phyloP scores from a whole-genome alignment of 176 grass and related monocot species.

The Eragrostis curvula region DNA sequence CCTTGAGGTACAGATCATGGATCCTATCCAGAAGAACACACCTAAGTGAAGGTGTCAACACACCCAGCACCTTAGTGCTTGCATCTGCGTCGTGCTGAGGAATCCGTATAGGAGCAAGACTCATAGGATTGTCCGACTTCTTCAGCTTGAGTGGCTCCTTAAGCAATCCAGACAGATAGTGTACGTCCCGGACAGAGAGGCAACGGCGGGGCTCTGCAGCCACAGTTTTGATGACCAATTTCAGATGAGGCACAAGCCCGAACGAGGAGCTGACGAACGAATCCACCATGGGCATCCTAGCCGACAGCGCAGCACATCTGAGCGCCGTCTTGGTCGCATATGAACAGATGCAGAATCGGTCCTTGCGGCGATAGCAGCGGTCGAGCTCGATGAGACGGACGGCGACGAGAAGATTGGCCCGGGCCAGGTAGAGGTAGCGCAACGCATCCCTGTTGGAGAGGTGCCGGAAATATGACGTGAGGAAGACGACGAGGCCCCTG shows the following conservation, averaged over 20 bases:
- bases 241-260: neutral
- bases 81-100: neutral
- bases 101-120: neutral
- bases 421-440: neutral
- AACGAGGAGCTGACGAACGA: neutral
- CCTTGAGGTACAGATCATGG: neutral
- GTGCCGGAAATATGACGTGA: neutral
- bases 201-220: neutral
- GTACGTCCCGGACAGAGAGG: neutral
- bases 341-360: neutral
- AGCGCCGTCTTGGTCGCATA: neutral
- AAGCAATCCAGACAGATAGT: neutral
- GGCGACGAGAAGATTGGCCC: conserved; percentile 2
- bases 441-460: neutral
- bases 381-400: neutral
- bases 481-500: neutral
- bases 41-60: neutral
- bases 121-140: neutral
- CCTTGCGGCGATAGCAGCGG: neutral
- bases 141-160: neutral
- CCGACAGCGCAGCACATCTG: neutral
- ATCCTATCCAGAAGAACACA: conserved; percentile 4
- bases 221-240: neutral
- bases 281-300: neutral
- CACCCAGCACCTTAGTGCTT: neutral